phyloP scores from a whole-genome alignment of 257 asterid species.

The Salvia rosmarinus region DNA sequence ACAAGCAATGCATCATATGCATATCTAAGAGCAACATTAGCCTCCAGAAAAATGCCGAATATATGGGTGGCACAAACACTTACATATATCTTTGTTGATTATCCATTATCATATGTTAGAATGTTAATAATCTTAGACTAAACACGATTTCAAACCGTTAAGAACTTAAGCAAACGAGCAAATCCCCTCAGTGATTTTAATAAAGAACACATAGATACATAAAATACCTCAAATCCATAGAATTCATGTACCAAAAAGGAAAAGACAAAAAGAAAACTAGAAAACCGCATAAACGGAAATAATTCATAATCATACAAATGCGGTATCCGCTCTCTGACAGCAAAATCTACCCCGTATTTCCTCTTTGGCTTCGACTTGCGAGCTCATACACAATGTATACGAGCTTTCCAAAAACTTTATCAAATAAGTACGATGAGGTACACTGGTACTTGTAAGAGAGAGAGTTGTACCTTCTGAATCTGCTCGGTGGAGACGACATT shows the following conservation, averaged over 20 bases:
- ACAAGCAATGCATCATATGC: not conserved
- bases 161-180: too few species aligned
- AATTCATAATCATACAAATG: not conserved
- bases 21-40: not conserved
- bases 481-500: conserved; percentile 87
- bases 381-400: not conserved
- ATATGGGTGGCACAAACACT: not conserved
- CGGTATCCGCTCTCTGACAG: not conserved
- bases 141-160: too few species aligned
- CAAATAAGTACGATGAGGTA: not conserved
- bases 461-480: conserved; percentile 83
- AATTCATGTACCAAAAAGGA: too few species aligned
- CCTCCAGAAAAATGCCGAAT: not conserved
- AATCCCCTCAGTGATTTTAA: too few species aligned
- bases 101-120: not conserved
- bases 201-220: too few species aligned
- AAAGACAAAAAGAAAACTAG: not conserved
- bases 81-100: not conserved
- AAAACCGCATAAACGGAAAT: not conserved
- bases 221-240: too few species aligned
- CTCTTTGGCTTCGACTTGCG: not conserved
- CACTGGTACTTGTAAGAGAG: not conserved
- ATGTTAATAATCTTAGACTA: not conserved
- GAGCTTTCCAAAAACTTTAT: not conserved
- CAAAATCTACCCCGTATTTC: not conserved